phyloP scores from a whole-genome alignment of 148 eudicot species.

The Rhododendron vialii region DNA sequence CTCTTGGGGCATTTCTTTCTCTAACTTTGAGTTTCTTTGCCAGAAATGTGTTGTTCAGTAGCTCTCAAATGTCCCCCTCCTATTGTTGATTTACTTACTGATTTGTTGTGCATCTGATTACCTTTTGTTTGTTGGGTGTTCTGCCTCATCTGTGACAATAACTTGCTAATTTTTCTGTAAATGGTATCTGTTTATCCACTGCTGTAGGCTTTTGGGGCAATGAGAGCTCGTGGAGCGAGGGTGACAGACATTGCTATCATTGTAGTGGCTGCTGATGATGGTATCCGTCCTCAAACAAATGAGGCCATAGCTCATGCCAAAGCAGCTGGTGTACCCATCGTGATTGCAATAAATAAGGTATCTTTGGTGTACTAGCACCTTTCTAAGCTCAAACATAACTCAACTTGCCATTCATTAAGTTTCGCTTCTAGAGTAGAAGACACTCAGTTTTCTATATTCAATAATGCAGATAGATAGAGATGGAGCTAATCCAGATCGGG shows the following conservation, averaged over 20 bases:
- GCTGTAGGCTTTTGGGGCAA: constrained; percentile 93
- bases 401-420: neutral
- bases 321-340: constrained; percentile 95
- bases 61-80: neutral
- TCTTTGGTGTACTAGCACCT: constrained; percentile 1
- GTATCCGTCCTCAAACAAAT: constrained; percentile 87
- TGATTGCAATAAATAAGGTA: constrained; percentile 95
- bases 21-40: constrained; percentile 6
- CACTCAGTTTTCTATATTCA: constrained; percentile 8
- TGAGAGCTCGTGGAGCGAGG: constrained; percentile 99
- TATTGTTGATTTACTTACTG: neutral
- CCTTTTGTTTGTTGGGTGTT: constrained; percentile 6
- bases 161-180: constrained; percentile 6
- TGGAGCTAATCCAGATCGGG: constrained; percentile 97
- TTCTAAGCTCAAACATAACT: neutral
- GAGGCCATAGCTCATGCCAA: constrained; percentile 99
- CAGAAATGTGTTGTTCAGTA: neutral
- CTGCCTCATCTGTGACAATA: neutral
- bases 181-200: constrained; percentile 13
- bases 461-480: constrained; percentile 78
- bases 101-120: neutral
- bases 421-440: neutral
- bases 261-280: constrained; percentile 99
- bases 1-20: neutral
- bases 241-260: constrained; percentile 94